Evolutionary conservation across 2,329 filamentous ascomycete species (phyloP).

Genomic region (Emericellopsis atlantica): DNA sequence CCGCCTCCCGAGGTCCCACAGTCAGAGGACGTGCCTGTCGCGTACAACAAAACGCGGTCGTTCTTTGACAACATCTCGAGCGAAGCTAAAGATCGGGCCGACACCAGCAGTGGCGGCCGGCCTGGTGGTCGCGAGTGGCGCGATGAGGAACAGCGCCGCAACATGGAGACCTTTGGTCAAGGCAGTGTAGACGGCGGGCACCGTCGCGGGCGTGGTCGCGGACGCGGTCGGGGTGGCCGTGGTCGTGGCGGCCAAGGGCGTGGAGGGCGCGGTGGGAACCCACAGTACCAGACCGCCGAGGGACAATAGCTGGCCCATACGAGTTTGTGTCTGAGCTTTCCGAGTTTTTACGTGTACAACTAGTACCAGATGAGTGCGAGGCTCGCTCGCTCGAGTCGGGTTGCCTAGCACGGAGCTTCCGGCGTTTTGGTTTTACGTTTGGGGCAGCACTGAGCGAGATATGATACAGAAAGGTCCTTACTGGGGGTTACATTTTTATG

Average conservation of each 20-base stretch:
- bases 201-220: constrained; percentile 69
- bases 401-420: constrained; percentile 2
- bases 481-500: too few species aligned
- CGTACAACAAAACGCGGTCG: constrained; percentile 78
- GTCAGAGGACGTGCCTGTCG: constrained; percentile 29
- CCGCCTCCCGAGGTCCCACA: constrained; percentile 24
- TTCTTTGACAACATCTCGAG: constrained; percentile 99
- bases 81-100: constrained; percentile 78
- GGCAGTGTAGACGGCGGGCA: constrained; percentile 80
- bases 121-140: constrained; percentile 80
- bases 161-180: constrained; percentile 96
- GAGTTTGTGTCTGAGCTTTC: neutral
- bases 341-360: neutral
- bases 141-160: constrained; percentile 84
- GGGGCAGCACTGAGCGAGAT: too few species aligned
- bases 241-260: constrained; percentile 20
- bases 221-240: constrained; percentile 42
- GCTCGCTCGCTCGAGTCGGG: neutral
- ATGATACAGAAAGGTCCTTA: too few species aligned
- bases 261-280: constrained; percentile 26
- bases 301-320: neutral
- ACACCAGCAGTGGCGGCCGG: constrained; percentile 47
- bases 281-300: constrained; percentile 16
- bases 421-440: constrained; percentile 3
- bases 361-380: neutral